Evolutionary conservation across 164 flowering plant species (phyloP).

Genomic region (Amborella trichopoda): DNA sequence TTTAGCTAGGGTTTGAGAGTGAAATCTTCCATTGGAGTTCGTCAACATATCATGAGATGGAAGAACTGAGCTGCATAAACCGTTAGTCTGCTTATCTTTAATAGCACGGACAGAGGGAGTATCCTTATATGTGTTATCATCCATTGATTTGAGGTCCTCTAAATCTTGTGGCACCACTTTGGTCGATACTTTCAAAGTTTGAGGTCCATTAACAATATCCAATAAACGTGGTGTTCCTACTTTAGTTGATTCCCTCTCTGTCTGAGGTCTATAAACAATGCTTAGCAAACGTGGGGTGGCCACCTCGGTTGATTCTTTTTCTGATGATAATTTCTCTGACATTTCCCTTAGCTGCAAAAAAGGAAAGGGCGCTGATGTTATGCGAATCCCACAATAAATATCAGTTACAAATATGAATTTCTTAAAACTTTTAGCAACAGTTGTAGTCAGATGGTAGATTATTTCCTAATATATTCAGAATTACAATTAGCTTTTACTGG

Average conservation of each 20-base stretch:
- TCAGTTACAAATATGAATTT: background rate
- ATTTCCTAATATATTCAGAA: background rate
- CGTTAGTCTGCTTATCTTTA: slow-evolving; percentile 16
- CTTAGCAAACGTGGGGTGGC: background rate
- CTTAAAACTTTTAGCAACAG: background rate
- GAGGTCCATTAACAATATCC: slow-evolving; percentile 11
- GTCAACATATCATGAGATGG: slow-evolving; percentile 16
- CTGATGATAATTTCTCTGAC: slow-evolving; percentile 23
- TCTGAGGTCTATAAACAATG: no score
- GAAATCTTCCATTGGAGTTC: slow-evolving; percentile 12
- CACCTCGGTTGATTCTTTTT: slow-evolving; percentile 11
- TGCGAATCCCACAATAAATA: background rate
- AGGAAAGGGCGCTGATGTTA: background rate
- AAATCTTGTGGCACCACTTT: slow-evolving; percentile 6
- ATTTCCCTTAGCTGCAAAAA: slow-evolving; percentile 33
- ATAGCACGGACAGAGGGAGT: slow-evolving; percentile 11
- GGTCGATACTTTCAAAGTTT: slow-evolving; percentile 11
- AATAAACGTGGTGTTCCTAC: no score
- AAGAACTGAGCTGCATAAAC: slow-evolving; percentile 19
- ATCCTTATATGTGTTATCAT: slow-evolving; percentile 2
- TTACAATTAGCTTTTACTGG: background rate
- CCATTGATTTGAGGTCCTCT: slow-evolving; percentile 5
- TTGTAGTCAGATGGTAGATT: background rate
- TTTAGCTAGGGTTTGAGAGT: slow-evolving; percentile 3
- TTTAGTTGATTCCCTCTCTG: no score